Evolutionary conservation across 202 grass and related monocot genomes (phyloP).

Genomic region (Setaria italica): DNA sequence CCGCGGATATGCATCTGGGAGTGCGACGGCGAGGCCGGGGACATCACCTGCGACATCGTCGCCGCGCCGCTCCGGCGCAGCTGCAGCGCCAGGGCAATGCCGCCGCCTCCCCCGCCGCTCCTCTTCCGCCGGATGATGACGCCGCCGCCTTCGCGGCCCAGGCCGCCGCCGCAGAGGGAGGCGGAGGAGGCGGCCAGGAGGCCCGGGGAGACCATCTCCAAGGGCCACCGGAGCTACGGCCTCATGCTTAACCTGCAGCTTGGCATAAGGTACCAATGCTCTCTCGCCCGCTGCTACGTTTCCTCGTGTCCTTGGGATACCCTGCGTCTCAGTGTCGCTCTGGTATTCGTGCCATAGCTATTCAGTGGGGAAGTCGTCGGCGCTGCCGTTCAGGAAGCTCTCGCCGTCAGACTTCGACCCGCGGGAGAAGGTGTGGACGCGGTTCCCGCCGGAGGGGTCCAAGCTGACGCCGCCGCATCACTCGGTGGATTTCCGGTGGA

Average conservation of each 20-base stretch:
- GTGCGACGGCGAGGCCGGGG: constrained; percentile 67
- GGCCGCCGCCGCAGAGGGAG: constrained; percentile 1
- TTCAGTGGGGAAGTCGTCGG: constrained; percentile 64
- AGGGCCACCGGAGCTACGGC: constrained; percentile 63
- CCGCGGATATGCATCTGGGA: constrained; percentile 74
- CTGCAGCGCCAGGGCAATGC: constrained; percentile 59
- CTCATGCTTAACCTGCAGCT: constrained; percentile 76
- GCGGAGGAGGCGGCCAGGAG: constrained; percentile 33
- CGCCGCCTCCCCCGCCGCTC: constrained; percentile 25
- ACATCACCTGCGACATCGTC: constrained; percentile 70
- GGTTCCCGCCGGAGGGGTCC: constrained; percentile 69
- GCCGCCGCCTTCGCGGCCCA: constrained; percentile 40
- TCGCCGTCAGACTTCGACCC: constrained; percentile 56
- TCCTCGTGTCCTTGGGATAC: background rate
- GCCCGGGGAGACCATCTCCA: constrained; percentile 61
- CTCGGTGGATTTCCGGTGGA: constrained; percentile 64
- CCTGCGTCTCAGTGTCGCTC: constrained; percentile 15
- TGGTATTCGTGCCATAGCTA: constrained; percentile 38
- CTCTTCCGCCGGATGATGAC: constrained; percentile 49
- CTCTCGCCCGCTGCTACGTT: background rate
- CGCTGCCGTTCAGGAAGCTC: constrained; percentile 64
- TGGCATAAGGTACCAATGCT: constrained; percentile 58
- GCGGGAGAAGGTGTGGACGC: constrained; percentile 67
- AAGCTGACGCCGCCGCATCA: constrained; percentile 73
- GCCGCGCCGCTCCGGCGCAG: constrained; percentile 57